Percentiles rank a stretch among this genome's conserved stretches.
Conservation (phyloP, 805 yeast genomes). For the Citeromyces matritensis region DNA sequence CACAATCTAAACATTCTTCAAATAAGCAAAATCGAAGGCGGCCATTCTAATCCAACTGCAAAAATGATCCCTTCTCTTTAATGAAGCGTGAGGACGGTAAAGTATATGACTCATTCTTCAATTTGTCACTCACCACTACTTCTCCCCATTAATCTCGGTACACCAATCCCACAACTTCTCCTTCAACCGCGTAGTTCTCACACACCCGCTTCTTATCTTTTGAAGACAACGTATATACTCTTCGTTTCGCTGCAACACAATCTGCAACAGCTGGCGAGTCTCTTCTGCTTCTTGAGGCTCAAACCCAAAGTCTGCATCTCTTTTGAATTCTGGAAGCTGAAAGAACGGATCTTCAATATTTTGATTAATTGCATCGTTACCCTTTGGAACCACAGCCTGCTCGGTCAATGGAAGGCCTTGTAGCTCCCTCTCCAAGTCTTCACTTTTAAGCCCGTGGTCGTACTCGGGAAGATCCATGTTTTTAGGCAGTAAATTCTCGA, state of each 20-base stretch:
- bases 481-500: constrained; percentile 47
- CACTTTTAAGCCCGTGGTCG: constrained; percentile 37
- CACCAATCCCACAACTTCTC: constrained; percentile 71
- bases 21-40: too few relatives aligned
- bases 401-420: constrained; percentile 3
- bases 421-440: constrained; percentile 11
- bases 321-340: constrained; percentile 35
- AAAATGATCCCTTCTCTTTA: too few relatives aligned
- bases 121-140: neutral
- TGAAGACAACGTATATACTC: constrained; percentile 74
- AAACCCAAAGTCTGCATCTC: constrained; percentile 32
- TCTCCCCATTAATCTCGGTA: constrained; percentile 59
- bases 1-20: too few relatives aligned
- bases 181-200: constrained; percentile 65
- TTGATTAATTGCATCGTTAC: constrained; percentile 4
- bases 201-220: constrained; percentile 59
- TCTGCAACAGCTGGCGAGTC: constrained; percentile 60
- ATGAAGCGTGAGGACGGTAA: too few relatives aligned
- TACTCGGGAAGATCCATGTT: constrained; percentile 53
- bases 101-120: too few relatives aligned
- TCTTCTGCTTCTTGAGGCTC: constrained; percentile 44
- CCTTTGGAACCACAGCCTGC: constrained; percentile 5
- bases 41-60: too few relatives aligned
- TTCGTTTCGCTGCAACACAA: constrained; percentile 67
- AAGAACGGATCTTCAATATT: constrained; percentile 43